Conservation (phyloP, 2,329 filamentous ascomycete species). For the Blumeriella jaapii region DNA sequence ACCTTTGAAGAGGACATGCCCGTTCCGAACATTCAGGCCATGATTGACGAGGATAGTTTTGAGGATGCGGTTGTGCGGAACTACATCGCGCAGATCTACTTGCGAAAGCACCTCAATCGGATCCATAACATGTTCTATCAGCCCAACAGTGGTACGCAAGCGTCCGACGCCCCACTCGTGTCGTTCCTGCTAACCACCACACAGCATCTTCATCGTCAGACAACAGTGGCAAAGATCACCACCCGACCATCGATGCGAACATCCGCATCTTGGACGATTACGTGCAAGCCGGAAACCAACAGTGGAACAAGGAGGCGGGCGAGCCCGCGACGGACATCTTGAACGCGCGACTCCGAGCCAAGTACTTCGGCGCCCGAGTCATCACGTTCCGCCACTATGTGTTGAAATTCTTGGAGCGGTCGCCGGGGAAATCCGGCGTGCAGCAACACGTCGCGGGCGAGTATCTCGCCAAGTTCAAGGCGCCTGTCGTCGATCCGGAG, state of each 20-base stretch:
- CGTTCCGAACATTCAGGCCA: slow-evolving; percentile 44
- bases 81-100: slow-evolving; percentile 51
- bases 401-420: slow-evolving; percentile 38
- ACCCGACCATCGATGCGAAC: slow-evolving; percentile 36
- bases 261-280: slow-evolving; percentile 31
- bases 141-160: slow-evolving; percentile 19
- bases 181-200: background rate
- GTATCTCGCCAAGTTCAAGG: slow-evolving; percentile 17
- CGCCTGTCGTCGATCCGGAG: slow-evolving; percentile 30
- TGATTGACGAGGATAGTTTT: slow-evolving; percentile 34
- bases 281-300: slow-evolving; percentile 39
- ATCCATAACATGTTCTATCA: slow-evolving; percentile 38
- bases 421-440: slow-evolving; percentile 13
- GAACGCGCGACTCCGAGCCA: slow-evolving; percentile 72
- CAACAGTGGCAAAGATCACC: slow-evolving; percentile 25
- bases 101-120: slow-evolving; percentile 52
- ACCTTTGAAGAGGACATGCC: slow-evolving; percentile 53
- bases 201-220: slow-evolving; percentile 8
- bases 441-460: slow-evolving; percentile 16
- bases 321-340: slow-evolving; percentile 65
- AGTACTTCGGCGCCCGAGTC: slow-evolving; percentile 87
- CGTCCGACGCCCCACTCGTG: background rate
- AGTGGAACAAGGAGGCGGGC: slow-evolving; percentile 33
- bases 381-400: slow-evolving; percentile 78
- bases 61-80: slow-evolving; percentile 41